phyloP scores from a whole-genome alignment of 352 stramenopile genomes.

The Globisporangium splendens region DNA sequence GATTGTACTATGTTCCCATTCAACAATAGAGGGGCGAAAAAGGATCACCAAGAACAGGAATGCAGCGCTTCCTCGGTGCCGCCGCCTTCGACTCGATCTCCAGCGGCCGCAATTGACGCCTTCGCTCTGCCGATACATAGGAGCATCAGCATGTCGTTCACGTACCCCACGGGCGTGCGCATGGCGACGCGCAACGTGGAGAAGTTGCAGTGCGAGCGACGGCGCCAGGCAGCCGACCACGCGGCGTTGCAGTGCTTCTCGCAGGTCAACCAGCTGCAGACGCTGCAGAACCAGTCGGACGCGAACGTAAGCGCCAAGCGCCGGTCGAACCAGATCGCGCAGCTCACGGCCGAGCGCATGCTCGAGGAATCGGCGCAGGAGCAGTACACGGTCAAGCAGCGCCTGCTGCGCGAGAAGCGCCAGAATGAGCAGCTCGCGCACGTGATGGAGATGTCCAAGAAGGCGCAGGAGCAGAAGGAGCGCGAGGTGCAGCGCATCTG shows the following conservation, averaged over 20 bases:
- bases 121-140: too few species aligned
- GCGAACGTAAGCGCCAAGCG: constrained; percentile 40
- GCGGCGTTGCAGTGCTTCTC: constrained; percentile 51
- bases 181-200: constrained; percentile 65
- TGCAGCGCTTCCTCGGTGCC: too few species aligned
- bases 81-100: too few species aligned
- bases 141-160: constrained; percentile 41
- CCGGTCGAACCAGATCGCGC: constrained; percentile 51
- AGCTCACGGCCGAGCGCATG: constrained; percentile 69
- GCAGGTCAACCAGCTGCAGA: constrained; percentile 52
- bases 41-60: too few species aligned
- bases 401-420: constrained; percentile 36
- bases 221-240: constrained; percentile 57
- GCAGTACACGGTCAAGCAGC: constrained; percentile 17
- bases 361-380: constrained; percentile 45
- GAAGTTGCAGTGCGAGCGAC: constrained; percentile 55
- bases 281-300: constrained; percentile 62
- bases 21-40: too few species aligned
- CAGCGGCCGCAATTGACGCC: too few species aligned
- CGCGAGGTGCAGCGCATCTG: constrained; percentile 90
- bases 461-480: constrained; percentile 65
- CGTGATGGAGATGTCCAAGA: constrained; percentile 63
- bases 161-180: constrained; percentile 48
- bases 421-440: constrained; percentile 75
- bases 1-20: too few species aligned